Evolutionary conservation across 139 green algal genomes (phyloP), one percentile per base, ranked within the genome.

Genomic region (Coelastrella sp.): DNA sequence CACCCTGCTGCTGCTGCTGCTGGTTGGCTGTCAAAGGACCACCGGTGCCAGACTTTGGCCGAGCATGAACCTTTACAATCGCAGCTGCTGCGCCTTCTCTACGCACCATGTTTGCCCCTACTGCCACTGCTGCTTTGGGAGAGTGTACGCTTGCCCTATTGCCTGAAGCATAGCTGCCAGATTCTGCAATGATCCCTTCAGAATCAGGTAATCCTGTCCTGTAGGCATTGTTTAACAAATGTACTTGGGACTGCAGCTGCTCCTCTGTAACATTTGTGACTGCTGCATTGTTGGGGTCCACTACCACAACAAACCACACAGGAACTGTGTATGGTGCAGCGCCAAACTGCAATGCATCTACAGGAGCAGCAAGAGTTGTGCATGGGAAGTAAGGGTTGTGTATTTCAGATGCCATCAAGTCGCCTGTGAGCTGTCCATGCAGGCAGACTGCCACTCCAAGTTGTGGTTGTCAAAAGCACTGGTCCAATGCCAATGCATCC

Each of bases 221-320:
- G 34, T 59, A 82, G 1, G 35, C 75, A 4, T 3, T 37, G 75
- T 82, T 82, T 17, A 82, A 37, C 51, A 82, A 37, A 4, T 71
- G 7, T 2, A 82, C 4, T 21, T 82, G 75, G 35, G 8, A 27
- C 4, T 41, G 51, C 5, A 53, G 50, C 53, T 82, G 75, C 34
- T 60, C 21, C 35, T 71, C 13, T 27, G 69, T 57, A 2, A 71
- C 66, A 23, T 71, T 82, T 34, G 75, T 82, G 4, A 7, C 53
- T 35, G 15, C 34, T 30, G n/a, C 17, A 64, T 71, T 82, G 57
- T 6, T 45, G 25, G 75, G 75, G 32, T 82, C 53, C 15, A 38
- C 37, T 11, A 82, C 75, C 4, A 82, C 75, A 3, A 82, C 75
- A 82, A 82, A 82, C 75, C 75, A 82, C 23, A 82, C 75, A 27